Conservation (phyloP, 2,329 filamentous ascomycete genomes). For the Talaromyces sp. region DNA sequence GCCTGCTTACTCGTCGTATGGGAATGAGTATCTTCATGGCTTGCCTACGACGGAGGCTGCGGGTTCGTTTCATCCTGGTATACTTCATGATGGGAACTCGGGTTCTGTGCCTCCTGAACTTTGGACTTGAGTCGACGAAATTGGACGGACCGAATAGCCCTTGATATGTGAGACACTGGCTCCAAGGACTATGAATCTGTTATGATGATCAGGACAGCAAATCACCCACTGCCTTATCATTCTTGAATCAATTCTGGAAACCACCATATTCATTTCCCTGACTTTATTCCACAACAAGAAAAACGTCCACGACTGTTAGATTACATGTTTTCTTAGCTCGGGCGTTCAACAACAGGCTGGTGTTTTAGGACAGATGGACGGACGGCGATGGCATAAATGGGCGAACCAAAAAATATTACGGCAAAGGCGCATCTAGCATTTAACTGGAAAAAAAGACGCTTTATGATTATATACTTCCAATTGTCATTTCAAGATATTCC, state of each 20-base stretch:
- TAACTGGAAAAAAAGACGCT: neutral
- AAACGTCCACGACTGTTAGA: neutral
- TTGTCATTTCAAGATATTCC: neutral
- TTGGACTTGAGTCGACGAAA: conserved; percentile 31
- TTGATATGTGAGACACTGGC: neutral
- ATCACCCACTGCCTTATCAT: neutral
- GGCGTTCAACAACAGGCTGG: conserved; percentile 8
- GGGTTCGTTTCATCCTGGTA: conserved; percentile 29
- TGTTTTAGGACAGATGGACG: neutral
- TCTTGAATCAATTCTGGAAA: neutral
- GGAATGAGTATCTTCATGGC: conserved; percentile 34
- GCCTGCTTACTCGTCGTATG: conserved; percentile 40
- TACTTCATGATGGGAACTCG: conserved; percentile 35
- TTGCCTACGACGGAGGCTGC: conserved; percentile 30
- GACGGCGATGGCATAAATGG: neutral
- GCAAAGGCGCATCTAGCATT: conserved; percentile 3
- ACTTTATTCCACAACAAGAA: neutral
- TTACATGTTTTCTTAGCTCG: neutral
- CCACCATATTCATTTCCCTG: neutral
- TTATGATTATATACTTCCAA: neutral
- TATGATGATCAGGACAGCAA: neutral
- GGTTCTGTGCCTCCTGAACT: conserved; percentile 37
- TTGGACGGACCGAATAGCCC: neutral
- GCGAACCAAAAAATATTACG: neutral
- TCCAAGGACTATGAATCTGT: neutral